Evolutionary conservation across 2,329 filamentous ascomycete genomes (phyloP).

Genomic region (Botrytis fabae): DNA sequence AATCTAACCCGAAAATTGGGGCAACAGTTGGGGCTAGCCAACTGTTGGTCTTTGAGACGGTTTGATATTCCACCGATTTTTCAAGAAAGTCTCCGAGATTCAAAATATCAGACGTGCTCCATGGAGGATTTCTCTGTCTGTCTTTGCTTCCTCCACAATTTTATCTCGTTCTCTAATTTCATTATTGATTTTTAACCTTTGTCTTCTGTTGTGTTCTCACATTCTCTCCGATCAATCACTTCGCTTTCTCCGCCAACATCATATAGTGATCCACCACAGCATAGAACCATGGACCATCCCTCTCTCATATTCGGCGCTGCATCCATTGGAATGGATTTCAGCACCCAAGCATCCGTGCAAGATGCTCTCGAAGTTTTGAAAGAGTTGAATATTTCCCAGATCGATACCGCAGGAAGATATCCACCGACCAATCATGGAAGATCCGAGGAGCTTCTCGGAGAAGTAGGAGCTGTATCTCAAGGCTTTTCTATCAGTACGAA

Average conservation of each 20-base stretch:
- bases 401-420: constrained; percentile 27
- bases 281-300: background rate
- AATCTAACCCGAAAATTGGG: background rate
- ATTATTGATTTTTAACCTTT: background rate
- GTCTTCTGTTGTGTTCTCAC: background rate
- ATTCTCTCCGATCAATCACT: background rate
- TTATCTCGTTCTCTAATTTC: background rate
- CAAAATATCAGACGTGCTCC: background rate
- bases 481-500: constrained; percentile 25
- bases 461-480: constrained; percentile 6
- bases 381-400: constrained; percentile 10
- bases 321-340: constrained; percentile 2
- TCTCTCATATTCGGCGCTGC: constrained; percentile 23
- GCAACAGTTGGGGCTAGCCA: background rate
- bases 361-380: constrained; percentile 14
- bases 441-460: constrained; percentile 24
- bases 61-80: background rate
- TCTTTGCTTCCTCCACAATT: background rate
- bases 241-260: background rate
- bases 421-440: constrained; percentile 17
- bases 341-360: background rate
- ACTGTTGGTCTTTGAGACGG: background rate
- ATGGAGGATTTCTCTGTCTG: accelerated
- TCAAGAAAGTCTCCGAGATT: background rate
- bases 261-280: background rate